phyloP scores from a whole-genome alignment of 163 green algal genomes.

The Chlamydomonas reinhardtii region DNA sequence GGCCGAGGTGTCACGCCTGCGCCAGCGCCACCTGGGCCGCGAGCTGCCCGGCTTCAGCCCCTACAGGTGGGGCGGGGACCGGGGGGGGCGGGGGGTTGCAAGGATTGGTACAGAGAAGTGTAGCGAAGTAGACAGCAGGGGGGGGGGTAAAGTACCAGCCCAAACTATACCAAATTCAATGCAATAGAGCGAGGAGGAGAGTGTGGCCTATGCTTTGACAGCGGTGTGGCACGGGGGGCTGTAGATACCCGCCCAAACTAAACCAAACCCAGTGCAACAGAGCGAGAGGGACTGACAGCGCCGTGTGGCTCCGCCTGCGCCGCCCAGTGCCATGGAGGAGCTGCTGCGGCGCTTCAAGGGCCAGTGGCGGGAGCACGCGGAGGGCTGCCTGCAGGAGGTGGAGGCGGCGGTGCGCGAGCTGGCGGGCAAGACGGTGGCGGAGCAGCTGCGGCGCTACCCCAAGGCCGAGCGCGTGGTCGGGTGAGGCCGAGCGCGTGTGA shows the following conservation, averaged over 20 bases:
- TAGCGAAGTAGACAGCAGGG: no score
- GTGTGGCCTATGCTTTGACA: no score
- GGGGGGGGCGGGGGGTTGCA: no score
- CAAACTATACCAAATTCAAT: neutral
- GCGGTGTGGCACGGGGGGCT: no score
- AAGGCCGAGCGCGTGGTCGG: neutral
- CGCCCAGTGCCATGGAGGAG: slow-evolving; percentile 11
- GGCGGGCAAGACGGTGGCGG: neutral
- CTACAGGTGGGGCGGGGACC: neutral
- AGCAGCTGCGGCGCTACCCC: neutral
- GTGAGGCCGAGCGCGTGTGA: neutral
- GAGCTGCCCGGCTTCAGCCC: slow-evolving; percentile 44
- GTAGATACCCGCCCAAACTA: no score
- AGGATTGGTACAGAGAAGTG: no score
- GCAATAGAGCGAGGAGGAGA: no score
- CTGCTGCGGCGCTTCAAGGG: slow-evolving; percentile 6
- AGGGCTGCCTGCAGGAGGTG: slow-evolving; percentile 10
- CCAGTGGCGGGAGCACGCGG: slow-evolving; percentile 17
- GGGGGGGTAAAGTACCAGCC: no score
- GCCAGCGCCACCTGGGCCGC: neutral
- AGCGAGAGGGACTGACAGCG: no score
- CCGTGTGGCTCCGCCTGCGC: no score
- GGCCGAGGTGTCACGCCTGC: slow-evolving; percentile 5
- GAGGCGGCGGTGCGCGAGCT: neutral
- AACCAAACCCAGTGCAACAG: no score